Percentiles rank a stretch among this genome's conserved stretches.
These are phyloP conservation scores for Cicer yamashitae DNA, from an alignment of 306 rosid species.

Conservation along the genomic window DNA sequence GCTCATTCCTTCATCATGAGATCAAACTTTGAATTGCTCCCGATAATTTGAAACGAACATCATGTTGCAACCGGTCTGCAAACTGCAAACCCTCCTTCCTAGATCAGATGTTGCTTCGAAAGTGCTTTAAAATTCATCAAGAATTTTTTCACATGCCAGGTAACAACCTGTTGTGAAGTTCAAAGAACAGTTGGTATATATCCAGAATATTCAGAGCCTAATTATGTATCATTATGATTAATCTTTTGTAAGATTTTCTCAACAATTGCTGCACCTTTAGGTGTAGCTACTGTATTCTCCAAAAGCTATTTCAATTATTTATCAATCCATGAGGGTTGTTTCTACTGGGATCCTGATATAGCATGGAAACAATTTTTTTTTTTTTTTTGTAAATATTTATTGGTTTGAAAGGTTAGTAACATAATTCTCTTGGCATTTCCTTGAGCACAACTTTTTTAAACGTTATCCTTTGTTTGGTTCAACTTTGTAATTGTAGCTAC, in stretches of 20 bases:
- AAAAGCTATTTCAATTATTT: slow-evolving; percentile 17
- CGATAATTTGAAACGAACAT: slow-evolving; percentile 7
- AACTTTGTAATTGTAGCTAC: neutral
- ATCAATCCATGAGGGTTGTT: slow-evolving; percentile 5
- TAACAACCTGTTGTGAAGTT: slow-evolving; percentile 17
- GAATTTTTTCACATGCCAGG: slow-evolving; percentile 2
- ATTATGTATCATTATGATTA: neutral
- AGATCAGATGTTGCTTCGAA: slow-evolving; percentile 26
- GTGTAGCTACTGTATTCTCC: slow-evolving; percentile 16
- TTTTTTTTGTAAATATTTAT: slow-evolving; percentile 3
- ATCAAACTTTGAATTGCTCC: slow-evolving; percentile 14
- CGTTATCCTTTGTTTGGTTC: slow-evolving; percentile 10
- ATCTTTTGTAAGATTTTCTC: slow-evolving; percentile 6
- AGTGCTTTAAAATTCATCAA: slow-evolving; percentile 9
- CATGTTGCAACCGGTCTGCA: slow-evolving; percentile 20
- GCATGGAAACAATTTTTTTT: neutral
- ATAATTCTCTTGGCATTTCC: neutral
- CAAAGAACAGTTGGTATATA: slow-evolving; percentile 21
- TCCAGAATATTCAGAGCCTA: slow-evolving; percentile 12
- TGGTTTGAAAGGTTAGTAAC: slow-evolving; percentile 16
- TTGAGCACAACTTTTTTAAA: neutral
- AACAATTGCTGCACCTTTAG: slow-evolving; percentile 28
- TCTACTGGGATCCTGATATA: neutral
- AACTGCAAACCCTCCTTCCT: slow-evolving; percentile 37
- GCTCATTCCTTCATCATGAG: slow-evolving; percentile 29